phyloP scores from a whole-genome alignment of 345 rosid species.

The Arabis hirsuta region DNA sequence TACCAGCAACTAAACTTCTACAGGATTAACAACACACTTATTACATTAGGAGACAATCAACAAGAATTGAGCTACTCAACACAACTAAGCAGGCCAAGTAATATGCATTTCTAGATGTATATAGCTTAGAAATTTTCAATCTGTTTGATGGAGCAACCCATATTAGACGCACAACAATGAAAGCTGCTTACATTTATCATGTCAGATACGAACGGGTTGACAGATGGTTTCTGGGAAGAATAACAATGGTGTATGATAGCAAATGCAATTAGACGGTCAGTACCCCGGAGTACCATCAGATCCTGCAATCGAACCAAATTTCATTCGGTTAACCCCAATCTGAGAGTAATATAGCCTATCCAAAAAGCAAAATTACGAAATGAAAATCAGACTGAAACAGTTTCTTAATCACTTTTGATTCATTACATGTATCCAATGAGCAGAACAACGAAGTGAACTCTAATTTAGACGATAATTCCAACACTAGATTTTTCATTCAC shows the following conservation, averaged over 20 bases:
- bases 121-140: neutral
- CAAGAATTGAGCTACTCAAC: neutral
- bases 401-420: too few relatives aligned
- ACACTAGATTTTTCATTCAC: neutral
- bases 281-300: constrained; percentile 47
- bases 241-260: constrained; percentile 67
- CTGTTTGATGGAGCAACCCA: constrained; percentile 4
- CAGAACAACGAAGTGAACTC: neutral
- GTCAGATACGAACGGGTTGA: constrained; percentile 64
- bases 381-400: neutral
- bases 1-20: constrained; percentile 1
- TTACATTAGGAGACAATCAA: constrained; percentile 1
- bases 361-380: constrained; percentile 6
- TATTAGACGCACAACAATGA: neutral
- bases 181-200: constrained; percentile 57
- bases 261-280: constrained; percentile 79
- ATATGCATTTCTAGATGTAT: neutral
- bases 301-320: constrained; percentile 52
- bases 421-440: too few relatives aligned
- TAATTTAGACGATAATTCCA: neutral
- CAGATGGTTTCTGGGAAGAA: constrained; percentile 57
- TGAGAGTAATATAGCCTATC: constrained; percentile 4
- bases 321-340: constrained; percentile 22
- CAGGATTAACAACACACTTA: neutral
- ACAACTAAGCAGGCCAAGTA: constrained; percentile 6